Conservation (phyloP, 306 rosid species). For the Lathyrus tuberosus region DNA sequence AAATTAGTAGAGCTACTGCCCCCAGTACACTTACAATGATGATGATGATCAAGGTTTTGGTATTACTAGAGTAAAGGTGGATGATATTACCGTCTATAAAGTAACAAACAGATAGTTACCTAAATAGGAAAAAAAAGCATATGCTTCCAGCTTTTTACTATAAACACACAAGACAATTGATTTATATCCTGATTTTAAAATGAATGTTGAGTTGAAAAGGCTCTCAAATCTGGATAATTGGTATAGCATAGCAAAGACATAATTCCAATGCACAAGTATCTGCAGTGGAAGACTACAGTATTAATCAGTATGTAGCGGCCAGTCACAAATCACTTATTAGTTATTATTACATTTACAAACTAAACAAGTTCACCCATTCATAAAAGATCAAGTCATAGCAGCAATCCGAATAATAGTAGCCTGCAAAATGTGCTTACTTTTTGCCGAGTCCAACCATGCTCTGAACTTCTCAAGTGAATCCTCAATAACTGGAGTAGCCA, state of each 20-base stretch:
- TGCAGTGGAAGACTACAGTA: constrained; percentile 23
- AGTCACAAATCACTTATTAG: neutral
- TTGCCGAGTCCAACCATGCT: constrained; percentile 87
- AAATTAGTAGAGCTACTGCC: too few species aligned
- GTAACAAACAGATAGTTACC: constrained; percentile 26
- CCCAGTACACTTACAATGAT: too few species aligned
- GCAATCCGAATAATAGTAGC: constrained; percentile 17
- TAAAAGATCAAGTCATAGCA: constrained; percentile 12
- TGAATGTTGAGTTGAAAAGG: constrained; percentile 13
- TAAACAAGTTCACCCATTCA: constrained; percentile 37
- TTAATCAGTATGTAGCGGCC: constrained; percentile 19
- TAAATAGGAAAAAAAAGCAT: constrained; percentile 5
- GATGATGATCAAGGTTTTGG: too few species aligned
- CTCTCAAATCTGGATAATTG: constrained; percentile 22
- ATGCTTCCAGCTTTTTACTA: neutral
- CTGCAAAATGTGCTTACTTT: constrained; percentile 61
- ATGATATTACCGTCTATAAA: constrained; percentile 14
- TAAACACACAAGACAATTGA: neutral
- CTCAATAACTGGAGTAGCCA: constrained; percentile 63
- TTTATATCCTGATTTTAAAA: constrained; percentile 25
- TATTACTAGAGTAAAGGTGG: neutral
- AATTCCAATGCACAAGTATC: constrained; percentile 29
- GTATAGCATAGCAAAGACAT: constrained; percentile 4
- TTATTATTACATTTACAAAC: constrained; percentile 15
- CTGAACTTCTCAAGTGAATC: constrained; percentile 67